Percentiles rank a stretch among this genome's conserved stretches.
Evolutionary conservation across 805 yeast species (phyloP).

Genomic region (Saturnispora hagleri): DNA sequence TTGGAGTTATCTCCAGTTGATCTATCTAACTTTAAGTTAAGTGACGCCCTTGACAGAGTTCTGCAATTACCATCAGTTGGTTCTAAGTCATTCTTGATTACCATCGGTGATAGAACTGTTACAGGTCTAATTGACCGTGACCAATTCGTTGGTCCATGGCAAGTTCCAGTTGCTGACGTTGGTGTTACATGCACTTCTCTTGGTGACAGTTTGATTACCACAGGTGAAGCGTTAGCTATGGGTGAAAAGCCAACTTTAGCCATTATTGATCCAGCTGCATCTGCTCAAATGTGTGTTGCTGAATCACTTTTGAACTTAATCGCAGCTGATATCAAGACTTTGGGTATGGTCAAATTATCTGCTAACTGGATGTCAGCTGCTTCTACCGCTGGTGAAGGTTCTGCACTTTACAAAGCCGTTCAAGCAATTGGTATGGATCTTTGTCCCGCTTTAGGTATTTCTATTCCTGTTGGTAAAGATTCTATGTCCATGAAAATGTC

Average conservation of each 20-base stretch:
- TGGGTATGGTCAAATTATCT: conserved; percentile 72
- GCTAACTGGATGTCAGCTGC: conserved; percentile 99
- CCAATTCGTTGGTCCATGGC: conserved; percentile 99
- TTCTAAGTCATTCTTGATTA: conserved; percentile 85
- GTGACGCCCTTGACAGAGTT: conserved; percentile 72
- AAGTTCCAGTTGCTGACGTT: conserved; percentile 96
- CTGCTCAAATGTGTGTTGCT: conserved; percentile 93
- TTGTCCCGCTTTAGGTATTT: conserved; percentile 85
- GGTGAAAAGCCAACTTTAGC: conserved; percentile 95
- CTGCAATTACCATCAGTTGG: conserved; percentile 89
- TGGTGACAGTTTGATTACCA: conserved; percentile 56
- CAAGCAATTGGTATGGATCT: conserved; percentile 91
- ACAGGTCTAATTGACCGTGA: conserved; percentile 96
- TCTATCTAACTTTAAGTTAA: conserved; percentile 31
- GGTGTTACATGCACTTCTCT: conserved; percentile 91
- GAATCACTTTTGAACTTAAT: conserved; percentile 81
- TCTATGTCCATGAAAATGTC: conserved; percentile 99
- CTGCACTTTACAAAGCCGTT: conserved; percentile 91
- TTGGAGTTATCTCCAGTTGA: conserved; percentile 37
- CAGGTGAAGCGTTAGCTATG: conserved; percentile 98
- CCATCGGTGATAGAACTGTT: conserved; percentile 98
- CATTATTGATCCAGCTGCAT: conserved; percentile 76
- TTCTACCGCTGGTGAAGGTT: conserved; percentile 88
- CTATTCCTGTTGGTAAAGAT: conserved; percentile 98
- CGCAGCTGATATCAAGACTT: conserved; percentile 78